These are phyloP conservation scores for Sophora flavescens DNA, from an alignment of 306 rosid species.

Conservation along the genomic window DNA sequence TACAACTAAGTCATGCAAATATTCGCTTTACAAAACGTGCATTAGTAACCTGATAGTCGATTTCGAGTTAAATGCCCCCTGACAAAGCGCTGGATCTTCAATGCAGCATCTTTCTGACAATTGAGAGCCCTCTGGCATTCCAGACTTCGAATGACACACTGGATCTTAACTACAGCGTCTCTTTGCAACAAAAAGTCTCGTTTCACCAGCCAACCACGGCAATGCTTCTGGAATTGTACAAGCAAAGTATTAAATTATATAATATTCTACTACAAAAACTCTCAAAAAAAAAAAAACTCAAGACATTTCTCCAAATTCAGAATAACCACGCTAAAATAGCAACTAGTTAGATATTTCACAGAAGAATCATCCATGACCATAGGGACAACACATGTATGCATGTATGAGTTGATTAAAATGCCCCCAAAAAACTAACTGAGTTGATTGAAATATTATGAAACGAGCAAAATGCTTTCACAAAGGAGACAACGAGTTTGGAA, in stretches of 20 bases:
- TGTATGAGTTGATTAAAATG: constrained; percentile 2
- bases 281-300: not conserved
- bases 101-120: constrained; percentile 59
- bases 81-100: constrained; percentile 72
- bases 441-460: constrained; percentile 1
- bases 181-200: constrained; percentile 59
- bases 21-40: constrained; percentile 3
- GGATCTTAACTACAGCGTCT: constrained; percentile 68
- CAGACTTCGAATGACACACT: constrained; percentile 60
- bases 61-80: constrained; percentile 74
- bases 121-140: constrained; percentile 56
- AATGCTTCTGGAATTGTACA: constrained; percentile 65
- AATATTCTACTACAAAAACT: constrained; percentile 26
- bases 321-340: constrained; percentile 9
- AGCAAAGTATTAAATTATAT: constrained; percentile 19
- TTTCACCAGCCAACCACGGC: constrained; percentile 71
- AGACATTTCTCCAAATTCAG: constrained; percentile 19
- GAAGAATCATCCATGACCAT: not conserved
- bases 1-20: constrained; percentile 6
- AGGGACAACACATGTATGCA: not conserved
- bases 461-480: not conserved
- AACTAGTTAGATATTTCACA: constrained; percentile 33
- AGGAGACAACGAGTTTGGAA: too few relatives aligned
- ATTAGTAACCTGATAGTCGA: constrained; percentile 67
- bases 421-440: not conserved